Percentiles rank a stretch among this genome's conserved stretches.
Evolutionary conservation across 176 grass and related monocot species (phyloP).

Genomic region (Musa beccarii): DNA sequence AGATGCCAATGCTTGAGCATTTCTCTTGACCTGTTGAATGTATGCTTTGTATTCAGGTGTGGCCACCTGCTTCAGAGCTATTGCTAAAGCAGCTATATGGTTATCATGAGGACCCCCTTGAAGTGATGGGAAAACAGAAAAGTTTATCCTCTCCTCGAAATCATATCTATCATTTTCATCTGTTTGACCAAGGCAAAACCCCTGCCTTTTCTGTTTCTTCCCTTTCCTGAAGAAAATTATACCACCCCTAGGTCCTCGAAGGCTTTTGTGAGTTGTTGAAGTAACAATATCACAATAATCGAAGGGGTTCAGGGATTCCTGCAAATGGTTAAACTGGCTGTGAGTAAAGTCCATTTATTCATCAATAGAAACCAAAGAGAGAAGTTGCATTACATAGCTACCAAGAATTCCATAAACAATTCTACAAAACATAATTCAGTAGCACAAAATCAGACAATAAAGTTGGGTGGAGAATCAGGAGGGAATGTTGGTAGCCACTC

Average conservation of each 20-base stretch:
- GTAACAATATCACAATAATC: slow-evolving; percentile 96
- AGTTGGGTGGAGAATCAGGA: too few species aligned
- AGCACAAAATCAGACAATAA: too few species aligned
- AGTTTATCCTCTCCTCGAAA: slow-evolving; percentile 88
- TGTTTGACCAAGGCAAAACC: slow-evolving; percentile 39
- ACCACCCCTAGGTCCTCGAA: slow-evolving; percentile 88
- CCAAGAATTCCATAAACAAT: neutral
- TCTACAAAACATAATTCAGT: neutral
- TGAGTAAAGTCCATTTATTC: neutral
- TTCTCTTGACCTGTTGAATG: slow-evolving; percentile 94
- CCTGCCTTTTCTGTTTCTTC: slow-evolving; percentile 38
- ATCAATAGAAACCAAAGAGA: neutral
- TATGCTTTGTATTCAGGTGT: slow-evolving; percentile 89
- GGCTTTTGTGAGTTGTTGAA: slow-evolving; percentile 91
- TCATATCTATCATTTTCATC: slow-evolving; percentile 62
- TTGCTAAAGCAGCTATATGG: slow-evolving; percentile 89
- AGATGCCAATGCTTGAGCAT: slow-evolving; percentile 78
- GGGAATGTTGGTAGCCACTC: too few species aligned
- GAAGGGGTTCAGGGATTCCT: slow-evolving; percentile 87
- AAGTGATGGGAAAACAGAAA: slow-evolving; percentile 82
- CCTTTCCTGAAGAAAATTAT: slow-evolving; percentile 95
- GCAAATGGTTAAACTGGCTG: slow-evolving; percentile 1
- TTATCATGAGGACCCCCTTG: slow-evolving; percentile 99
- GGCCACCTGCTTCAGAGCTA: slow-evolving; percentile 85
- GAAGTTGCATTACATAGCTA: neutral